Base-by-base conservation (phyloP, 345 rosid genomes). In the Conringia planisiliqua region DNA sequence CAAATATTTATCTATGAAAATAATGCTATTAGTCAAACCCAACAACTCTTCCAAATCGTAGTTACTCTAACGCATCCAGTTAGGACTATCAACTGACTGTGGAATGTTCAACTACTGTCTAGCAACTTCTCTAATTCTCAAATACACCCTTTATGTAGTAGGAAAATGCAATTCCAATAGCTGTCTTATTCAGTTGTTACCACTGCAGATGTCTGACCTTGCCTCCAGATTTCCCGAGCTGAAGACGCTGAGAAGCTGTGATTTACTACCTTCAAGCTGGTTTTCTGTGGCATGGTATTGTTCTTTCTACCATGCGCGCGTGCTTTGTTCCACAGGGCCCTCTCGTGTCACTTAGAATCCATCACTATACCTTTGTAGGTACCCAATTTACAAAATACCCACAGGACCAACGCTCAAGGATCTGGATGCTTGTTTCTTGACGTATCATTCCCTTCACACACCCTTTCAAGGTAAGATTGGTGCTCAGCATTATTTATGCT, bases 361-460 rank as follows among this genome's bases (percentile, higher is more conserved):
- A n/a, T 42, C 59, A 16, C 59, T 66, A 17, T 59, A 50, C 59
- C 59, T 60, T 50, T 82, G 62, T 39, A 84, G 91, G 94, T 95
- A 89, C 79, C 99, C 97, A 38, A 92, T 92, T 48, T 95, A 95
- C 76, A 84, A 96, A 78, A 95, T 92, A 78, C 99, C 97, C 35
- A 87, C 87, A 66, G 97, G 99, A 75, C 86, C 96, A 2, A 90
- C 97, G 0, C 58, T 95, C 64, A 90, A 89, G 83, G 93, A 95
- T 76, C 82, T 95, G 58, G 93, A 92, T 80, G 99, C 99, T 62
- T 92, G 97, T 84, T 95, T 95, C 81, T 79, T 92, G 78, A 90
- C 97, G 0, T 95, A 86, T 64, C 99, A 95, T 85, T 85, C 71
- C 44, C 89, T 92, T 68, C 86, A 93, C 6, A 81, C 88, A 7